These are phyloP conservation scores for Xylaria nigripes DNA, from an alignment of 495 filamentous ascomycete species.

Conservation along the genomic window DNA sequence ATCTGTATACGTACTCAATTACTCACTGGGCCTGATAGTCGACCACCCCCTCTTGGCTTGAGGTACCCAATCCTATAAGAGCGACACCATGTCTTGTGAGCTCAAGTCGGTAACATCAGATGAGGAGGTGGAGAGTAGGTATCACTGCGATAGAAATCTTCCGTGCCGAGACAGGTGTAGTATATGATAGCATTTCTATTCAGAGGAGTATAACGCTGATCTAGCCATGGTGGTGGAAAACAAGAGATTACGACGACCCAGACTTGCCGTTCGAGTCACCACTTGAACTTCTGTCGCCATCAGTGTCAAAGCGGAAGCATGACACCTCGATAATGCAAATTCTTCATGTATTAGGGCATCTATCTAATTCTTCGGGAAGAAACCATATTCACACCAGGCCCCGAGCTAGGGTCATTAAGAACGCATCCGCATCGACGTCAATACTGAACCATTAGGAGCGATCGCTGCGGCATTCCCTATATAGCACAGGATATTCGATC, in stretches of 20 bases:
- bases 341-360: too few species aligned
- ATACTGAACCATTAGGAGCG: too few species aligned
- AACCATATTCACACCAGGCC: background rate
- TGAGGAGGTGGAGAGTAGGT: background rate
- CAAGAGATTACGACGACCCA: background rate
- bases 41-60: too few species aligned
- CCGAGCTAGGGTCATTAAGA: background rate
- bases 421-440: background rate
- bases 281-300: background rate
- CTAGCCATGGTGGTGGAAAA: background rate
- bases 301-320: background rate
- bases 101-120: slow-evolving; percentile 1
- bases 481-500: background rate
- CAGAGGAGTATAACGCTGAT: too few species aligned
- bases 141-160: slow-evolving; percentile 6
- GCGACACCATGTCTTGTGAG: too few species aligned
- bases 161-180: background rate
- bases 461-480: too few species aligned
- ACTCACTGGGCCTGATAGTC: too few species aligned
- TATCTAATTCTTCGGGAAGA: too few species aligned
- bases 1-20: too few species aligned
- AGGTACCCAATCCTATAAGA: too few species aligned
- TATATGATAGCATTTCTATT: too few species aligned
- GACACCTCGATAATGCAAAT: too few species aligned
- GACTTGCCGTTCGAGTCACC: background rate